Conservation (phyloP, 805 yeast genomes). For the Saturnispora mendoncae region DNA sequence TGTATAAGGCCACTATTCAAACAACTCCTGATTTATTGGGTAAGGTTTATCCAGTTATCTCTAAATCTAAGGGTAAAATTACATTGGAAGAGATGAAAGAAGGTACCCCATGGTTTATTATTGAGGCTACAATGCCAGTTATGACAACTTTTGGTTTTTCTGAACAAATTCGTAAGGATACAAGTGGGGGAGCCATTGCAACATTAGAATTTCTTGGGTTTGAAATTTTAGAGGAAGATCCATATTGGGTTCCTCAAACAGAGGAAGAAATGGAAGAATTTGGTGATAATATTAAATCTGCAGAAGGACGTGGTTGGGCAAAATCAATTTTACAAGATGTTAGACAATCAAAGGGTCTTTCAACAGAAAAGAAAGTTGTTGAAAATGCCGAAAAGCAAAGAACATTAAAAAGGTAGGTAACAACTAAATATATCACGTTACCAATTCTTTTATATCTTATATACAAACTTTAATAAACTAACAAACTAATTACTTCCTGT, state of each 20-base stretch:
- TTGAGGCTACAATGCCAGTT: conserved; percentile 81
- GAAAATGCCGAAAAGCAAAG: conserved; percentile 92
- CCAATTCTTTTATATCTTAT: neutral
- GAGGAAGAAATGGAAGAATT: conserved; percentile 91
- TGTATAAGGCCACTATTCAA: conserved; percentile 90
- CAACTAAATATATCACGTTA: neutral
- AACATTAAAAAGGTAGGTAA: conserved; percentile 61
- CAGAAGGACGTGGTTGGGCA: conserved; percentile 83
- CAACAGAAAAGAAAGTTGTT: conserved; percentile 83
- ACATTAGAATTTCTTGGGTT: conserved; percentile 87
- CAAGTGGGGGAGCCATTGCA: conserved; percentile 97
- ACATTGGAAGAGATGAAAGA: conserved; percentile 93
- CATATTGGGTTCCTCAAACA: conserved; percentile 98
- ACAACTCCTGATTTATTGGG: conserved; percentile 93
- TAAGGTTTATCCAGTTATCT: conserved; percentile 89
- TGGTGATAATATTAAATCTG: conserved; percentile 63
- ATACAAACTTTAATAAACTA: neutral
- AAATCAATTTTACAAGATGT: conserved; percentile 75
- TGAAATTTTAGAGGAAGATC: conserved; percentile 82
- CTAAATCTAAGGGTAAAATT: conserved; percentile 76
- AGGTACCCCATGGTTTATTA: conserved; percentile 93
- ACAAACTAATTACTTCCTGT: conserved; percentile 14
- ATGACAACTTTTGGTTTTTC: conserved; percentile 95
- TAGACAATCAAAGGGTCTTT: conserved; percentile 80
- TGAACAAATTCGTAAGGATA: conserved; percentile 85